Base-by-base conservation (phyloP, 768 basidiomycete species). In the Rubroboletus satanas region DNA sequence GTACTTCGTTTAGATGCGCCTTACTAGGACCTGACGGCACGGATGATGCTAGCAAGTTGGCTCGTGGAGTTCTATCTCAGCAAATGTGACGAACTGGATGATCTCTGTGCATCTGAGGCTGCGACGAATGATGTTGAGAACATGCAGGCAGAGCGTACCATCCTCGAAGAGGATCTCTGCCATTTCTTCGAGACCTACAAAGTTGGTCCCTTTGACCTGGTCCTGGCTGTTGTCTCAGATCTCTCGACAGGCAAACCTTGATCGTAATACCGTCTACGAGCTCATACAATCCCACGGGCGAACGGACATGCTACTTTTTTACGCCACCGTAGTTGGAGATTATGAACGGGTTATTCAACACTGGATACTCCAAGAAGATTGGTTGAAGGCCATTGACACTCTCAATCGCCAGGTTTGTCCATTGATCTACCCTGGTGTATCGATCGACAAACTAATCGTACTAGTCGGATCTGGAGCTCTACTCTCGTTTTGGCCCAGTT, bases 1-100 rank as follows among this genome's bases (percentile, higher is more conserved):
- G 5, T 52, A 17, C 21, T 47, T 36, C 32, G 14, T 45, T 49
- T 37, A 55, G 23, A 44, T n/a, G 23, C 26, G 15, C 11, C 11
- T 31, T 31, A 41, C 36, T 53, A 98, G 95, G 93, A 97, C 63
- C 62, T 89, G 37, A 94, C 93, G 0, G 95, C 98, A 69, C 82
- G 97, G 38, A 94, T 94, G 88, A 93, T 98, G 85, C 75, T 99
- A 18, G 95, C 97, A 17, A 98, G 94, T 0, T 99, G 97, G 97
- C 83, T 99, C 12, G 88, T 97, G 31, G 97, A 99, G 71, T 93
- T 98, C 60, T 98, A 94, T 67, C 83, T 99, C 15, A 90, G 90
- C 72, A 98, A 97, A 75, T 93, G 91, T 70, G 96, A 97, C 65
- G 92, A 96, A 57, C 75, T 98, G 48, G 97, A 99, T 65, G 97